Evolutionary conservation across 1,284 basidiomycete genomes (phyloP).

Genomic region (Jaminaea rosea): DNA sequence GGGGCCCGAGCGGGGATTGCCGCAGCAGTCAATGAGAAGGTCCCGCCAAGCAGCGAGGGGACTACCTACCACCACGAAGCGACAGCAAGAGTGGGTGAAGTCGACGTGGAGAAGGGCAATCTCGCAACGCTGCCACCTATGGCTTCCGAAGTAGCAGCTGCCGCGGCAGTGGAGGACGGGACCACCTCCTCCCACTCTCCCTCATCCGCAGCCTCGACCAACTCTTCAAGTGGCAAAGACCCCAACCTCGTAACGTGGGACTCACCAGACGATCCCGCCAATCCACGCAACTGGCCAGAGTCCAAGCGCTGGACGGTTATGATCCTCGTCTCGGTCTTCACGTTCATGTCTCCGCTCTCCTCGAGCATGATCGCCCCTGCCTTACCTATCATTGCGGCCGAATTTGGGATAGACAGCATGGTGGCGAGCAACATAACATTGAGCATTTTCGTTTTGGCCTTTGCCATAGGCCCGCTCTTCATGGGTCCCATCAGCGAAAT

Average conservation of each 20-base stretch:
- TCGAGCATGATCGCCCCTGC: conserved; percentile 43
- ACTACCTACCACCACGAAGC: background rate
- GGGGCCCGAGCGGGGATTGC: background rate
- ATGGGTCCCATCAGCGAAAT: conserved; percentile 56
- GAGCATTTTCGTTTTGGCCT: conserved; percentile 33
- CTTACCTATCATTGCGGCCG: conserved; percentile 14
- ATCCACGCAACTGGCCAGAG: conserved; percentile 62
- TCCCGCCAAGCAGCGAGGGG: background rate
- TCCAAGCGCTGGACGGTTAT: conserved; percentile 60
- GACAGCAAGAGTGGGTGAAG: background rate
- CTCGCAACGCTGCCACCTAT: too few relatives aligned
- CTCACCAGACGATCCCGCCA: conserved; percentile 56
- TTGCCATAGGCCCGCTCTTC: conserved; percentile 29
- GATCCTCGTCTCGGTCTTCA: conserved; percentile 26
- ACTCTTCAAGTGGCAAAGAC: too few relatives aligned
- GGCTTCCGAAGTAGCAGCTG: background rate
- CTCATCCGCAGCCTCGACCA: too few relatives aligned
- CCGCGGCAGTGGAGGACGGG: background rate
- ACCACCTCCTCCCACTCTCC: background rate
- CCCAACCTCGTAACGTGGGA: conserved; percentile 56
- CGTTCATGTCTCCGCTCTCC: conserved; percentile 31
- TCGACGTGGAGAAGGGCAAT: conserved; percentile 4
- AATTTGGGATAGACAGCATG: conserved; percentile 21
- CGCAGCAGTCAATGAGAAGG: background rate
- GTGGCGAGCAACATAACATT: conserved; percentile 24